Evolutionary conservation across 257 asterid species (phyloP).

Genomic region (Primulina huaijiensis): DNA sequence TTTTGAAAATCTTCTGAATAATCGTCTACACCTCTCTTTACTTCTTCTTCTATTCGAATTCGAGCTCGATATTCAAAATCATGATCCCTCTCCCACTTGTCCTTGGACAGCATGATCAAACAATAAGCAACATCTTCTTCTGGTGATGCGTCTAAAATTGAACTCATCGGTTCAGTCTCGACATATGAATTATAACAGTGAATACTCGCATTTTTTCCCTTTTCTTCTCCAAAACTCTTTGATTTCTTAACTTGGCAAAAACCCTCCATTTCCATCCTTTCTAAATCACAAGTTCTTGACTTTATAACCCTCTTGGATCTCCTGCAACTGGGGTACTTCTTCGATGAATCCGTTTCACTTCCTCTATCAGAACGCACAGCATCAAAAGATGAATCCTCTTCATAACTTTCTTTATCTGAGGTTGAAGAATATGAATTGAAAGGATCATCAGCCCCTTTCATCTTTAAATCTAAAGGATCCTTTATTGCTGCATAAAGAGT

Average conservation of each 20-base stretch:
- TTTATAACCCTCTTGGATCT: constrained; percentile 51
- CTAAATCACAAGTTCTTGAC: constrained; percentile 31
- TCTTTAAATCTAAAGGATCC: constrained; percentile 4
- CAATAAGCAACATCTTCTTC: constrained; percentile 84
- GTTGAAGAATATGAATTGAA: constrained; percentile 30
- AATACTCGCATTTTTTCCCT: neutral
- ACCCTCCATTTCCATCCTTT: constrained; percentile 16
- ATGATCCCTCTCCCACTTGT: constrained; percentile 49
- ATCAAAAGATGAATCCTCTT: constrained; percentile 24
- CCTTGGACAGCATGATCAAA: constrained; percentile 77
- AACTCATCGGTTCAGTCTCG: neutral
- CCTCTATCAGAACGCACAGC: constrained; percentile 43
- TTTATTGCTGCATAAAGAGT: constrained; percentile 22
- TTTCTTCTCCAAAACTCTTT: constrained; percentile 19
- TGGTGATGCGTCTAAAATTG: constrained; percentile 31
- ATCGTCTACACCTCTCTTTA: constrained; percentile 13
- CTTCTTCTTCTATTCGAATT: neutral
- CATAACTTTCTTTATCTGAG: constrained; percentile 22
- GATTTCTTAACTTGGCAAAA: constrained; percentile 20
- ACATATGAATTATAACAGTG: neutral
- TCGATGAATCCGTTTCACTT: constrained; percentile 57
- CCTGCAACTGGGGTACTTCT: constrained; percentile 32
- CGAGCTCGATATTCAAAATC: neutral
- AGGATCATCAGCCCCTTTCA: constrained; percentile 16
- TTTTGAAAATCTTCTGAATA: constrained; percentile 15